Evolutionary conservation across 1,284 basidiomycete genomes (phyloP).

Genomic region (Xerocomus minutiporus): DNA sequence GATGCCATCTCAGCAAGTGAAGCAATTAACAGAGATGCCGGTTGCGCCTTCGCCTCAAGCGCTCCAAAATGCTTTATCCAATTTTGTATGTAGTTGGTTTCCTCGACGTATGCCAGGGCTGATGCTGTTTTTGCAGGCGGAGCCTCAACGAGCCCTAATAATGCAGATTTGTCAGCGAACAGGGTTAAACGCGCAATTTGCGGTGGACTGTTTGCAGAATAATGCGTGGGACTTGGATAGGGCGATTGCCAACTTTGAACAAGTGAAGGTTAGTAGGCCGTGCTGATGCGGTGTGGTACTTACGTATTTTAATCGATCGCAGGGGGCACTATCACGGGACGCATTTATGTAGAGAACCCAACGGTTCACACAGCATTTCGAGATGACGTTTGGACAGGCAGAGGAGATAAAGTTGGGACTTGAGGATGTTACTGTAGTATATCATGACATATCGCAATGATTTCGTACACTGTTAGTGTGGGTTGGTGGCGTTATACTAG

Average conservation of each 20-base stretch:
- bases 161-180: conserved; percentile 67
- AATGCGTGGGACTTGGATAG: conserved; percentile 78
- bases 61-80: conserved; percentile 47
- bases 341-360: conserved; percentile 34
- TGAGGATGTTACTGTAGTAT: conserved; percentile 17
- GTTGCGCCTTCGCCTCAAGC: conserved; percentile 26
- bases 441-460: conserved; percentile 16
- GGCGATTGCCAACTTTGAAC: conserved; percentile 78
- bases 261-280: conserved; percentile 62
- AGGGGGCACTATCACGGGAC: conserved; percentile 42
- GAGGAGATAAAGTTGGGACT: too few species aligned
- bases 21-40: conserved; percentile 23
- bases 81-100: conserved; percentile 48
- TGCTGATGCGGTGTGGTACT: conserved; percentile 17
- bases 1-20: conserved; percentile 26
- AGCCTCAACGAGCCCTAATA: conserved; percentile 63
- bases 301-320: conserved; percentile 25
- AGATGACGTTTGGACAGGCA: too few species aligned
- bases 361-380: too few species aligned
- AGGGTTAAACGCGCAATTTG: conserved; percentile 69
- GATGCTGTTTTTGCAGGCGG: conserved; percentile 42
- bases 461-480: conserved; percentile 6
- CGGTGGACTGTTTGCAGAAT: conserved; percentile 75
- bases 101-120: background rate
- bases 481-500: conserved; percentile 6